These are phyloP conservation scores for Primulina eburnea DNA, from an alignment of 257 asterid species.

Conservation along the genomic window DNA sequence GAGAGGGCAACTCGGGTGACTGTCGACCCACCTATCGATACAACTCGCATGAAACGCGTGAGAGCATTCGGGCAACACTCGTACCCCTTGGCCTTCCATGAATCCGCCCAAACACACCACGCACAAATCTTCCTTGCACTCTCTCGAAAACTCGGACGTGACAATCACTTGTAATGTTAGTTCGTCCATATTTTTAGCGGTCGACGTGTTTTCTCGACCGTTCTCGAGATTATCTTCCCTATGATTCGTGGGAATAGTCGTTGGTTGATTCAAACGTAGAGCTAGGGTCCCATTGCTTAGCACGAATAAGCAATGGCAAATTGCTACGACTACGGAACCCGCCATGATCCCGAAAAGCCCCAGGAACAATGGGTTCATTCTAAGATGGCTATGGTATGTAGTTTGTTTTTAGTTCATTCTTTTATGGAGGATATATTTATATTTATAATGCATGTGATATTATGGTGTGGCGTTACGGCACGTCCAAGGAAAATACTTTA, in stretches of 20 bases:
- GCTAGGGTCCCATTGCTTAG: slow-evolving; percentile 13
- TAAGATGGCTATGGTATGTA: slow-evolving; percentile 8
- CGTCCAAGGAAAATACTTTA: slow-evolving; percentile 19
- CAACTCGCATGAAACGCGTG: slow-evolving; percentile 40
- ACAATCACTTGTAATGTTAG: slow-evolving; percentile 31
- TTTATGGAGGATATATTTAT: neutral
- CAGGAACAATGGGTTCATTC: slow-evolving; percentile 40
- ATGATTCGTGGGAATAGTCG: neutral
- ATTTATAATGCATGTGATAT: neutral
- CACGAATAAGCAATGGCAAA: slow-evolving; percentile 35
- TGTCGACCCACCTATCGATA: slow-evolving; percentile 46
- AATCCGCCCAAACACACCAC: slow-evolving; percentile 44
- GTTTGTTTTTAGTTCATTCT: neutral
- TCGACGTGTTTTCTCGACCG: neutral
- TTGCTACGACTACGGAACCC: slow-evolving; percentile 47
- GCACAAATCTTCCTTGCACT: slow-evolving; percentile 41
- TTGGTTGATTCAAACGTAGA: neutral
- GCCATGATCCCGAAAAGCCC: slow-evolving; percentile 58
- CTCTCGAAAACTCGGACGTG: slow-evolving; percentile 28
- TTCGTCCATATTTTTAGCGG: slow-evolving; percentile 3
- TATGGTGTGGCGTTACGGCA: slow-evolving; percentile 32
- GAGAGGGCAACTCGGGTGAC: slow-evolving; percentile 50
- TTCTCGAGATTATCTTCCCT: neutral
- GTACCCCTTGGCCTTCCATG: slow-evolving; percentile 30
- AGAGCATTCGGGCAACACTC: slow-evolving; percentile 32